Evolutionary conservation across 129 eudicot genomes (phyloP), one percentile per base, ranked within the genome.

Genomic region (Heracleum sosnowskyi): DNA sequence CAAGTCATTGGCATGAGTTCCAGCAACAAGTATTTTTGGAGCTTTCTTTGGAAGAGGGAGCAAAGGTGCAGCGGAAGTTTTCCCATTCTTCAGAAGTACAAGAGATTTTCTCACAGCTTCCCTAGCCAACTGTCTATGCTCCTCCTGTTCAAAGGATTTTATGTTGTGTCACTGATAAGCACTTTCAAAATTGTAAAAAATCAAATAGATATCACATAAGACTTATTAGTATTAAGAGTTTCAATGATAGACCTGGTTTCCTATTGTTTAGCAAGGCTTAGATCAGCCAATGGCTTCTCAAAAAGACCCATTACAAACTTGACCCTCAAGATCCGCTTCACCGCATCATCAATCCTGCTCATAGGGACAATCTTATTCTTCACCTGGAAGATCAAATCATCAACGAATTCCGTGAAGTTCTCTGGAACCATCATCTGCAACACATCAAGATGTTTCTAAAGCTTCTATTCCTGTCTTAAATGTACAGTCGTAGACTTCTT

Each of bases 101-200:
- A 89, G 85, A n/a, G 93, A 86, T 60, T 84, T 89, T 76, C 93
- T 80, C 34, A 89, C 93, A 5, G 93, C 93, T 72, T 89, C 93
- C 66, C 90, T 86, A 1, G 93, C 93, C 82, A 89, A 77, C 22
- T 89, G 85, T 64, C 92, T 75, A 70, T 89, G 90, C 20, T 76
- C 88, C n/a, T n/a, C n/a, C 82, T 87, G 77, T 29, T 40, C 77
- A 44, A 44, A 37, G 26, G 20, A 74, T 7, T 13, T 60, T 60
- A 60, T 29, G 11, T 42, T 40, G 17, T 42, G 7, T 11, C 18
- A 20, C 1, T 5, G 35, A 13, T 24, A 74, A 26, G 77, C 36
- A 42, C 60, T 44, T n/a, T 8, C 13, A 42, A 24, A n/a, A 18
- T 42, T 24, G 34, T 33, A 28, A 3, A 17, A 42, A 12, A 6